Conservation (phyloP, 2,329 filamentous ascomycete genomes). For the Lecanicillium sp. region DNA sequence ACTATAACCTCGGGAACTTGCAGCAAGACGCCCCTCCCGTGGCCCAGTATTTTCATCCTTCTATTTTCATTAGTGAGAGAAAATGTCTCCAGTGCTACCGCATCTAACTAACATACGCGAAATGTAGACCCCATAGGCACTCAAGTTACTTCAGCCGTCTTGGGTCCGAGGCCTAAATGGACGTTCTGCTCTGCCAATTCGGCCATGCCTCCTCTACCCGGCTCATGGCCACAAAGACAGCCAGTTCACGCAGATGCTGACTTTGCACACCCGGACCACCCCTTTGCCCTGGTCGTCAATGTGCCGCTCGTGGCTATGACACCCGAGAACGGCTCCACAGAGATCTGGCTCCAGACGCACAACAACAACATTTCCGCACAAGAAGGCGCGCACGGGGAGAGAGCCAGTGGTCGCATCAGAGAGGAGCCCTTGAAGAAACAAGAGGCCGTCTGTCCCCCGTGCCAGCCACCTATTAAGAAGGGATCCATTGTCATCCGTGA, state of each 20-base stretch:
- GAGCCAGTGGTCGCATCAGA: constrained; percentile 46
- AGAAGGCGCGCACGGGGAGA: constrained; percentile 44
- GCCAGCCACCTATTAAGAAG: constrained; percentile 46
- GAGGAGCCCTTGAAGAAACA: constrained; percentile 34
- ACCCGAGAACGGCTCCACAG: constrained; percentile 49
- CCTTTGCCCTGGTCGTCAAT: constrained; percentile 51
- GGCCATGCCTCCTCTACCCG: constrained; percentile 44
- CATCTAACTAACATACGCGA: not conserved
- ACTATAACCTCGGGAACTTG: constrained; percentile 57
- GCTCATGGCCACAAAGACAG: constrained; percentile 37
- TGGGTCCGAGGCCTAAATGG: constrained; percentile 50
- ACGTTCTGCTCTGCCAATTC: constrained; percentile 54
- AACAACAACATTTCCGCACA: constrained; percentile 32
- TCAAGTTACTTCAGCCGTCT: constrained; percentile 48
- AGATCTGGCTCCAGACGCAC: constrained; percentile 56
- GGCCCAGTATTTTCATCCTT: constrained; percentile 39
- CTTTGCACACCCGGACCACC: constrained; percentile 47
- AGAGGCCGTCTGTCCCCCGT: constrained; percentile 32
- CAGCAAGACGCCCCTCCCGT: constrained; percentile 55
- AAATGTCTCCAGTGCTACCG: not conserved
- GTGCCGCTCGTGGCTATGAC: constrained; percentile 45
- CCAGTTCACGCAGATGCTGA: constrained; percentile 56
- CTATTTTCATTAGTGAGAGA: constrained; percentile 48
- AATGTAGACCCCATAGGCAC: constrained; percentile 45
- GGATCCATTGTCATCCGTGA: constrained; percentile 54